These are phyloP conservation scores for Pneumocystis wakefieldiae DNA, from an alignment of 1,139 yeast species.

Conservation along the genomic window DNA sequence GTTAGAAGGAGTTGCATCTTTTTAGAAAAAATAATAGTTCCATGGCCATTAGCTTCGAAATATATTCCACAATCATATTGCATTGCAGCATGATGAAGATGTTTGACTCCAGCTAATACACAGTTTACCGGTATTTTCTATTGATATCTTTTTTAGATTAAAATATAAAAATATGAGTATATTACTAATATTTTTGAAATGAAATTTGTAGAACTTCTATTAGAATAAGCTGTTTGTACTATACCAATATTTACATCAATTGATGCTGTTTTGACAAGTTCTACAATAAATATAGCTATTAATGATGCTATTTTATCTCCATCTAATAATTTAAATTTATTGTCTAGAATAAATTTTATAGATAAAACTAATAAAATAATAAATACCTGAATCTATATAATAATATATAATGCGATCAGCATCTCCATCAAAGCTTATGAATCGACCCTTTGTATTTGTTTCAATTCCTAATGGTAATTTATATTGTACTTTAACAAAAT, in stretches of 20 bases:
- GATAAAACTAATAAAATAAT: neutral
- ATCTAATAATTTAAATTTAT: conserved; percentile 55
- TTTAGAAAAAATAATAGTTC: conserved; percentile 73
- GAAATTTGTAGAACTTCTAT: conserved; percentile 75
- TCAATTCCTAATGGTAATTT: conserved; percentile 50
- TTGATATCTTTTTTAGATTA: neutral
- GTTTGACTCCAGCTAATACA: conserved; percentile 93
- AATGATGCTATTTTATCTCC: conserved; percentile 90
- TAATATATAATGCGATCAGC: conserved; percentile 91
- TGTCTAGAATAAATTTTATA: conserved; percentile 16
- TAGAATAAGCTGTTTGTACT: conserved; percentile 95
- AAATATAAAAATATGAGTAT: neutral
- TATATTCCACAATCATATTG: conserved; percentile 81
- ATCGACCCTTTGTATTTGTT: conserved; percentile 31
- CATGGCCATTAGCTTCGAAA: conserved; percentile 99
- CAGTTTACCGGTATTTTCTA: conserved; percentile 59
- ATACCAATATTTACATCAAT: conserved; percentile 48
- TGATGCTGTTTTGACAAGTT: conserved; percentile 33
- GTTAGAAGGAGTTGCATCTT: conserved; percentile 33
- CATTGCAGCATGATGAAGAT: conserved; percentile 76
- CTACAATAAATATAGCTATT: conserved; percentile 52
- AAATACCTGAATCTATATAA: conserved; percentile 31
- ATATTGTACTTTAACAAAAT: conserved; percentile 82
- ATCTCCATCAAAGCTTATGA: conserved; percentile 90
- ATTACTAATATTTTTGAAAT: conserved; percentile 38